These are phyloP conservation scores for Tetradesmus obliquus DNA, from an alignment of 139 green algal genomes.

Conservation along the genomic window DNA sequence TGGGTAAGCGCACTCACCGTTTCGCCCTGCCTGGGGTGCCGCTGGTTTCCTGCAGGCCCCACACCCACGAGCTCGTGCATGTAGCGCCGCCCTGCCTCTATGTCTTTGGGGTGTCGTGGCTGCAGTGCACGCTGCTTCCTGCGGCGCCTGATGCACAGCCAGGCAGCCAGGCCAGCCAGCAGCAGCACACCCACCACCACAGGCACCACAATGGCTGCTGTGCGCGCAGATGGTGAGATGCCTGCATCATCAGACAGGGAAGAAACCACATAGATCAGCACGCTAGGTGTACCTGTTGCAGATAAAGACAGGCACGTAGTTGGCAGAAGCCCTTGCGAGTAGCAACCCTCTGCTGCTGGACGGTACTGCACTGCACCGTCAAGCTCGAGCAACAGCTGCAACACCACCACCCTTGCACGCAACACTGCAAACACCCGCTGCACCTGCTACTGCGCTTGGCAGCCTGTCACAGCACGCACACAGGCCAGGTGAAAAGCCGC, in stretches of 20 bases:
- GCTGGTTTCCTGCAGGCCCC: neutral
- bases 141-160: neutral
- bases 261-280: neutral
- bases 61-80: neutral
- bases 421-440: no score
- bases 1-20: neutral
- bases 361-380: neutral
- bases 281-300: no score
- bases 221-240: neutral
- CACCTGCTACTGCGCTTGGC: no score
- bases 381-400: neutral
- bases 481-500: neutral
- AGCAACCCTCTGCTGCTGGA: neutral
- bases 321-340: neutral
- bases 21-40: neutral
- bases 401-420: neutral
- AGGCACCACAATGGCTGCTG: constrained; percentile 16
- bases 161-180: neutral
- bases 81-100: neutral
- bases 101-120: neutral
- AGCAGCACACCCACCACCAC: neutral
- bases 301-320: no score
- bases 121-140: neutral
- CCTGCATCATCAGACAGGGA: neutral
- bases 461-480: neutral